Conservation (phyloP, 2,329 filamentous ascomycete species). For the Paracamarosporium sp. region DNA sequence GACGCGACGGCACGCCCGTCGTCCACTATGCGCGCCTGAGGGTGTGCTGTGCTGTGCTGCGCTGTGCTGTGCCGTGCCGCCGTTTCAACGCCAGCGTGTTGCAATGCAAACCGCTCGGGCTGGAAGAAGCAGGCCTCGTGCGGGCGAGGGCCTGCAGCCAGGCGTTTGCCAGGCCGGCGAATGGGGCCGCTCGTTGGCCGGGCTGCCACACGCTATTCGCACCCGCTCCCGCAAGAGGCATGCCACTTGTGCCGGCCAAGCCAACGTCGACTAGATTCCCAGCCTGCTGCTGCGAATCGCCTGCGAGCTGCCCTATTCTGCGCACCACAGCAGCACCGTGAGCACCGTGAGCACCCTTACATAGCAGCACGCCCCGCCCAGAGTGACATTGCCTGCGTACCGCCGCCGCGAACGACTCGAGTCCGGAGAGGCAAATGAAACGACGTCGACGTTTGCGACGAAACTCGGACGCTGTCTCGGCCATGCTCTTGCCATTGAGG, state of each 20-base stretch:
- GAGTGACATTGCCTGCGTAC: too few species aligned
- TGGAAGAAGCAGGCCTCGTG: not conserved
- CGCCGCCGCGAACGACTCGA: too few species aligned
- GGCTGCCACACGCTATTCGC: conserved; percentile 3
- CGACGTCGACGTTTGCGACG: not conserved
- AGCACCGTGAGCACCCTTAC: not conserved
- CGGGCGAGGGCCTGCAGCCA: not conserved
- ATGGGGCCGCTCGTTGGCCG: not conserved
- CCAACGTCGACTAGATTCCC: not conserved
- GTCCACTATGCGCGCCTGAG: conserved; percentile 3
- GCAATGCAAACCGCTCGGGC: not conserved
- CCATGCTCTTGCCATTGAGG: too few species aligned
- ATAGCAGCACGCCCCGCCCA: not conserved
- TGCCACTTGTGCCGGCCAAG: not conserved
- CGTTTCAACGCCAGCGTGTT: not conserved
- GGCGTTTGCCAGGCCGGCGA: not conserved
- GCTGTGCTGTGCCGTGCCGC: conserved; percentile 2
- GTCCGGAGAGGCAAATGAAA: not conserved
- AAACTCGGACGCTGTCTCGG: conserved; percentile 1
- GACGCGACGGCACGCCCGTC: not conserved
- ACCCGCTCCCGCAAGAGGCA: not conserved
- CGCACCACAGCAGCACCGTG: too few species aligned
- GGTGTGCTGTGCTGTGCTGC: not conserved
- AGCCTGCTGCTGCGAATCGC: not conserved
- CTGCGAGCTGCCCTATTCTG: not conserved